Percentiles rank a stretch among this genome's conserved stretches.
Conservation (phyloP, 2,329 filamentous ascomycete species). For the Xylaria sp. region DNA sequence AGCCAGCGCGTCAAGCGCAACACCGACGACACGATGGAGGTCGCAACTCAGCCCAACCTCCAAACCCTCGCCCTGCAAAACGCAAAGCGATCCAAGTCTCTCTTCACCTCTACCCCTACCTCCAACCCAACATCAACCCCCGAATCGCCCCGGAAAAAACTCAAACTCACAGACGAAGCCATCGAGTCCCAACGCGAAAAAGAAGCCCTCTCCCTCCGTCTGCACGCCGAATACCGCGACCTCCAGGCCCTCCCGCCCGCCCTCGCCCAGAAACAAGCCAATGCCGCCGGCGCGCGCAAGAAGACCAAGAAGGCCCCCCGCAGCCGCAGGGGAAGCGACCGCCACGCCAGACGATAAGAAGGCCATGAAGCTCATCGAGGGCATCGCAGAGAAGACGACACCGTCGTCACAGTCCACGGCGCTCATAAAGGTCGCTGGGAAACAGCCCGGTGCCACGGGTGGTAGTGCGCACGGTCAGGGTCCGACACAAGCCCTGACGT, state of each 20-base stretch:
- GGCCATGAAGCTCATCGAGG: slow-evolving; percentile 63
- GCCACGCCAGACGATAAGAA: slow-evolving; percentile 37
- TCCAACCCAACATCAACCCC: slow-evolving; percentile 6
- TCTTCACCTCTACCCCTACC: slow-evolving; percentile 23
- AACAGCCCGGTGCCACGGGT: slow-evolving; percentile 20
- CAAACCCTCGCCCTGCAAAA: slow-evolving; percentile 29
- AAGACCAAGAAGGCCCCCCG: slow-evolving; percentile 25
- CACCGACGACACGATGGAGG: slow-evolving; percentile 22
- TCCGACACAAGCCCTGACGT: slow-evolving; percentile 25
- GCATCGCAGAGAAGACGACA: slow-evolving; percentile 46
- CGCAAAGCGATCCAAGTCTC: slow-evolving; percentile 29
- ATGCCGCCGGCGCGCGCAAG: slow-evolving; percentile 26
- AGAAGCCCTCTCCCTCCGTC: slow-evolving; percentile 30
- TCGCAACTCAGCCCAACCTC: slow-evolving; percentile 25
- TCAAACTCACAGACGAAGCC: slow-evolving; percentile 25
- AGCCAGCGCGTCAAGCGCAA: slow-evolving; percentile 5
- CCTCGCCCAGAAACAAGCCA: slow-evolving; percentile 36
- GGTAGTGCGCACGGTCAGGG: slow-evolving; percentile 8
- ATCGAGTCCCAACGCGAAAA: slow-evolving; percentile 28
- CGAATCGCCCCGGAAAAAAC: slow-evolving; percentile 28
- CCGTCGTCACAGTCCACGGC: slow-evolving; percentile 30
- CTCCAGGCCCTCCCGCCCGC: slow-evolving; percentile 29
- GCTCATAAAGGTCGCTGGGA: slow-evolving; percentile 33
- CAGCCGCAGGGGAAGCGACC: slow-evolving; percentile 25
- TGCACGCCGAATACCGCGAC: slow-evolving; percentile 32